Evolutionary conservation across 2,329 filamentous ascomycete species (phyloP).

Genomic region (Colletotrichum coccodes): DNA sequence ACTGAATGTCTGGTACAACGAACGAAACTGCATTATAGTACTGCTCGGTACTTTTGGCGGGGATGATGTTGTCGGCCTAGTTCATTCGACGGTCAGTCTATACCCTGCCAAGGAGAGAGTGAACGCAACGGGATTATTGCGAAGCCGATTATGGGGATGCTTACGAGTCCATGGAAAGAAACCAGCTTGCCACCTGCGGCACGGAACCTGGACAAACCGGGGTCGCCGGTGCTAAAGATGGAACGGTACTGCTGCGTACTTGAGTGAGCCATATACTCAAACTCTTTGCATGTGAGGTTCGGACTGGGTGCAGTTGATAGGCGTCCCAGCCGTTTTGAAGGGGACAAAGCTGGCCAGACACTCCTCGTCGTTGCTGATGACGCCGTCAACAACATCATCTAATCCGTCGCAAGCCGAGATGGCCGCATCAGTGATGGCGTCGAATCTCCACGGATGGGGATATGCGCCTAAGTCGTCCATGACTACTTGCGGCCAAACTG

Average conservation of each 20-base stretch:
- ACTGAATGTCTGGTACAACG: neutral
- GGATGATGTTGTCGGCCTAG: slow-evolving; percentile 48
- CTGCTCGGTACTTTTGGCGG: slow-evolving; percentile 41
- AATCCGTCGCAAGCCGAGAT: slow-evolving; percentile 56
- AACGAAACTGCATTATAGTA: slow-evolving; percentile 36
- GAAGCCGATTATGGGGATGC: neutral
- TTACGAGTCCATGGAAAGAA: slow-evolving; percentile 50
- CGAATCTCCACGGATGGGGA: slow-evolving; percentile 31
- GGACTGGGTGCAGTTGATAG: neutral
- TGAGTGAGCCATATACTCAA: slow-evolving; percentile 24
- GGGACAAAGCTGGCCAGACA: slow-evolving; percentile 26
- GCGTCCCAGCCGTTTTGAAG: neutral
- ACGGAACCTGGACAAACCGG: slow-evolving; percentile 42
- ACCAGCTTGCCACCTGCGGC: slow-evolving; percentile 51
- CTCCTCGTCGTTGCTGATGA: slow-evolving; percentile 48
- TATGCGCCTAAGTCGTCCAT: slow-evolving; percentile 17
- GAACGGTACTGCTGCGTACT: slow-evolving; percentile 1
- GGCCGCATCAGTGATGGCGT: slow-evolving; percentile 50
- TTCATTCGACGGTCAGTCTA: neutral
- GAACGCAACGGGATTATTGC: too few species aligned
- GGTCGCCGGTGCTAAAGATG: slow-evolving; percentile 41
- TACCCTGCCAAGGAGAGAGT: neutral
- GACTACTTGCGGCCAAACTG: slow-evolving; percentile 26
- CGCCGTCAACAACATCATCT: slow-evolving; percentile 57
- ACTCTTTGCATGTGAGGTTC: slow-evolving; percentile 20